Percentiles rank a stretch among this genome's conserved stretches.
phyloP scores from a whole-genome alignment of 768 basidiomycete species.

The Xerocomus potaroensis region DNA sequence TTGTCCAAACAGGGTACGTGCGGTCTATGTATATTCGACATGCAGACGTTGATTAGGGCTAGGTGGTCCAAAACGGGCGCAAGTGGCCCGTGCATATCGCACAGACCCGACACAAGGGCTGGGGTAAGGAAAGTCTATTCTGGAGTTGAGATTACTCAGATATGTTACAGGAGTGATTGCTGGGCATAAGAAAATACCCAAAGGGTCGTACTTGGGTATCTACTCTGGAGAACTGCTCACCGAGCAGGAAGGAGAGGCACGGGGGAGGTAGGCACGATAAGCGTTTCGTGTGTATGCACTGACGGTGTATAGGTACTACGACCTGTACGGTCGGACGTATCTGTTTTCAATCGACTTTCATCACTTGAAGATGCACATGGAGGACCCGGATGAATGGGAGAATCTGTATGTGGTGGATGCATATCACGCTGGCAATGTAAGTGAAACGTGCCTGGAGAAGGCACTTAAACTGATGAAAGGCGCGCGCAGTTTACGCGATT shows the following conservation, averaged over 20 bases:
- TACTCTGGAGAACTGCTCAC: constrained; percentile 83
- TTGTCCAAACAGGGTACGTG: constrained; percentile 70
- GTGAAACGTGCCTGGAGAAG: constrained; percentile 24
- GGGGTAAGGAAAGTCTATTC: constrained; percentile 51
- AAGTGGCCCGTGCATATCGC: constrained; percentile 57
- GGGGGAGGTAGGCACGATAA: constrained; percentile 55
- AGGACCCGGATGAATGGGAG: constrained; percentile 20
- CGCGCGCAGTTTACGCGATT: constrained; percentile 85
- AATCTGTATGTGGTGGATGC: constrained; percentile 70
- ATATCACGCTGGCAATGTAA: constrained; percentile 81
- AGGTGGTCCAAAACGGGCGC: constrained; percentile 85
- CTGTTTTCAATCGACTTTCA: constrained; percentile 81
- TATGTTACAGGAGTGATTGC: constrained; percentile 61
- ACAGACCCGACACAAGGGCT: constrained; percentile 76
- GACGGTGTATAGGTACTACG: constrained; percentile 52
- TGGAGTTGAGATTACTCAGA: not conserved
- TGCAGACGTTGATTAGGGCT: not conserved
- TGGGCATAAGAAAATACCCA: constrained; percentile 56
- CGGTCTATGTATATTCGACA: not conserved
- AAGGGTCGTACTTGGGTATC: constrained; percentile 72
- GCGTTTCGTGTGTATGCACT: not conserved
- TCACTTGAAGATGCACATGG: constrained; percentile 44
- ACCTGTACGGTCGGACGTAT: constrained; percentile 71
- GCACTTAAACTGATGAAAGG: constrained; percentile 1
- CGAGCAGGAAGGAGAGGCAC: constrained; percentile 58